Base-by-base conservation (phyloP, 257 asterid species). In the Agastache rugosa region DNA sequence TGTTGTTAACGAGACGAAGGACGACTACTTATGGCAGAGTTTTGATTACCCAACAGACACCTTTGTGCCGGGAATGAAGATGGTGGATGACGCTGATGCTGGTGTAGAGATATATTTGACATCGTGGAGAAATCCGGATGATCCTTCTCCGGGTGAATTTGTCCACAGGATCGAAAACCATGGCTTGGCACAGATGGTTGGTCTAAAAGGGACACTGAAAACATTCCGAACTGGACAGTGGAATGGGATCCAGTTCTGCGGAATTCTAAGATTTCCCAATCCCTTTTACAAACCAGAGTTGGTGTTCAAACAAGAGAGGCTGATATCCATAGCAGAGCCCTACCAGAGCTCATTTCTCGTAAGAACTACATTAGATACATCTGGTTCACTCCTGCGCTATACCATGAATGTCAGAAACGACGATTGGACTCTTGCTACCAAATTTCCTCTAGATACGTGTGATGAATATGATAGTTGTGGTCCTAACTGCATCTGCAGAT, bases 391-490 rank as follows among this genome's bases (percentile, higher is more conserved):
- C 20, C 66, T 23, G 3, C 19, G 37, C 63, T n/a, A 23, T 67
- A 27, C 58, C 20, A 27, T 67, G 59, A 45, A 67, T 67, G 59
- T 12, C 12, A 8, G 25, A 8, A 45, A 16, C 6, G 59, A 45
- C 55, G 25, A 3, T 6, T 67, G 72, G 72, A 67, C 16, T 25
- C 42, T 4, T 25, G 72, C 3, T 1, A 0, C 1, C 7, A 3
- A n/a, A 0, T 45, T 14, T 25, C 72, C 59, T 3, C 23, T 5
- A 45, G 72, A 67, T 6, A 4, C 14, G 3, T 67, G 72, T 17
- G 72, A 67, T 1, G n/a, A 67, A 45, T 67, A 67, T n/a, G 72
- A 15, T 25, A 51, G 6, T 3, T 67, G 72, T 8, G 72, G 72
- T 15, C 42, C 59, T 3, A 44, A 66, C 14, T 0, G 44, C 1